Evolutionary conservation across 805 yeast species (phyloP), one percentile per base, ranked within the genome.

Genomic region (Candida chauliodis): DNA sequence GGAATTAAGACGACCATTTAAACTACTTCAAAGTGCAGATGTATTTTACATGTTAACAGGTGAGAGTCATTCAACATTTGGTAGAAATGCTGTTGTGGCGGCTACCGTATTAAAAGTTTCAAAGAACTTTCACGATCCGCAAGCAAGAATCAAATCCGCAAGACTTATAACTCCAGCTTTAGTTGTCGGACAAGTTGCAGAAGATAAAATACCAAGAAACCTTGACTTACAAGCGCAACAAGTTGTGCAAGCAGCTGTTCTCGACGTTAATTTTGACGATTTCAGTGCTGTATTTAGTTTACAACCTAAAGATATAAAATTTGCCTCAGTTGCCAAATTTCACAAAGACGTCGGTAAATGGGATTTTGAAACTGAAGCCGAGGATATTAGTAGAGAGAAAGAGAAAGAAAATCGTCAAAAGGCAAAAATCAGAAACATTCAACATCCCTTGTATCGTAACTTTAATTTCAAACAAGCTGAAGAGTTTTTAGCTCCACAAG

Each of bases 31-130:
- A 28, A 78, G 75, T 20, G 68, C 72, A 27, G 95, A 89, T 53
- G 79, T 91, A 8, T 93, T 93, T 74, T 83, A 83, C 42, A 77
- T 87, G 75, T 73, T 93, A 45, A 89, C 98, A 0, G 95, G 96
- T 41, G 98, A 91, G 58, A 76, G 86, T 3, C 66, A 70, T 8
- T 80, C 81, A 35, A 66, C 86, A 1, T 79, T 89, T 62, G 73
- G 74, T 41, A 68, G 73, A 26, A 95, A 90, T 16, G 61, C 76
- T 10, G 75, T 90, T 28, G 78, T 88, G 11, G 90, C 97, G 1
- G 91, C 85, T 14, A 75, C 79, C 18, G 64, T 88, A 20, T 76
- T 75, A 44, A 78, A 81, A 50, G 86, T 87, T 23, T 79, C 75
- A 64, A 90, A 48, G 81, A 84, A 50, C 43, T 57, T 48, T 48